These are phyloP conservation scores for Trichosanthes cucumerina DNA, from an alignment of 306 rosid genomes.

Conservation along the genomic window DNA sequence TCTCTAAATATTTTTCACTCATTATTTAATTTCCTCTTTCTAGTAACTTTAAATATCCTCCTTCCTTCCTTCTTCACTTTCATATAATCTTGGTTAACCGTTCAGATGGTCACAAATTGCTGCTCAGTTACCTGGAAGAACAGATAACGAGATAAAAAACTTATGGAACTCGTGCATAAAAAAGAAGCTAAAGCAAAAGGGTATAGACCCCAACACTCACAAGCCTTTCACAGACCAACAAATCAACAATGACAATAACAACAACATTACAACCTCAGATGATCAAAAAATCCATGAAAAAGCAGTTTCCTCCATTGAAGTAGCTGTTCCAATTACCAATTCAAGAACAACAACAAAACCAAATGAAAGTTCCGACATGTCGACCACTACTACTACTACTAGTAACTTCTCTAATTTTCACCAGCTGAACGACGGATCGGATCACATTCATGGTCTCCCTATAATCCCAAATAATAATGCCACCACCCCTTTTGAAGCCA, in stretches of 20 bases:
- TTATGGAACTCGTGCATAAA: constrained; percentile 86
- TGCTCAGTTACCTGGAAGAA: constrained; percentile 86
- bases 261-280: constrained; percentile 16
- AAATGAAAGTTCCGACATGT: constrained; percentile 5
- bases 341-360: neutral
- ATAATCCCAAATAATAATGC: constrained; percentile 21
- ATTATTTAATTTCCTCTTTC: no score
- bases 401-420: constrained; percentile 31
- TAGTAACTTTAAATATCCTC: no score
- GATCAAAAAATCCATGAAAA: constrained; percentile 32
- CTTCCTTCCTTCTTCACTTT: no score
- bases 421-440: constrained; percentile 26
- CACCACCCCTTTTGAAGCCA: constrained; percentile 3
- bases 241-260: constrained; percentile 7
- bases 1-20: no score
- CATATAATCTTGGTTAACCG: no score
- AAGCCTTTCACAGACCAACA: constrained; percentile 28
- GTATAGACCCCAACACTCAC: constrained; percentile 92
- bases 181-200: constrained; percentile 85
- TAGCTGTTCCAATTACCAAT: neutral
- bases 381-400: constrained; percentile 19
- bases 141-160: constrained; percentile 87
- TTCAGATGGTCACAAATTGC: constrained; percentile 96
- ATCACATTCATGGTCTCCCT: constrained; percentile 27
- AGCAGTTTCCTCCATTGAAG: constrained; percentile 17